A percentile compares a stretch with the other conserved stretches of the same genome.
Evolutionary conservation across 306 rosid species (phyloP).

Genomic region (Vigna mungo): DNA sequence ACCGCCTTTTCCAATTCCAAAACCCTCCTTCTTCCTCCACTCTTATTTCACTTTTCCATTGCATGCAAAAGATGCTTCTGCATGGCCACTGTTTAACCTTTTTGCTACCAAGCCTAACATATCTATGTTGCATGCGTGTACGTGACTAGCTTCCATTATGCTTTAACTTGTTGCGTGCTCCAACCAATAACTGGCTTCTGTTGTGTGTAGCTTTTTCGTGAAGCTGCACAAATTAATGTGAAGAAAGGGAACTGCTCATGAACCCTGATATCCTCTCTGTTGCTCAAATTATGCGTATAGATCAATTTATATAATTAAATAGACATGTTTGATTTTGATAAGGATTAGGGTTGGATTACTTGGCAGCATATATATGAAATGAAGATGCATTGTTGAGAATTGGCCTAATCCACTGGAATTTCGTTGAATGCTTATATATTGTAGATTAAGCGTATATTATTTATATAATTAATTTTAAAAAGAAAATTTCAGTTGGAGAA

Average conservation of each 20-base stretch:
- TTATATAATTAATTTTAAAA: not conserved
- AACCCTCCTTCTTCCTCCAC: not conserved
- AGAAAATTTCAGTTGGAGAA: not conserved
- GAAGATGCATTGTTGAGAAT: not conserved
- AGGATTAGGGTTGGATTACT: not conserved
- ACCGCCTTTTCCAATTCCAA: not conserved
- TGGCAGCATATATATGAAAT: not conserved
- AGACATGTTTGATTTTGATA: not conserved
- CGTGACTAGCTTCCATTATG: conserved; percentile 6
- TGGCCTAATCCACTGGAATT: not conserved
- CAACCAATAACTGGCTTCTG: conserved; percentile 11
- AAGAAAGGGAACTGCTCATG: not conserved
- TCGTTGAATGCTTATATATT: not conserved
- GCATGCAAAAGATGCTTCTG: not conserved
- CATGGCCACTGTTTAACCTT: conserved; percentile 7
- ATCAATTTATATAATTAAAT: not conserved
- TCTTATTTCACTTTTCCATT: not conserved
- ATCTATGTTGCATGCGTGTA: not conserved
- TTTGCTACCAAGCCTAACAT: conserved; percentile 34
- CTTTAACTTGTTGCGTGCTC: conserved; percentile 29
- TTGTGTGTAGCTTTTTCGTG: not conserved
- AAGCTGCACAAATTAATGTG: not conserved
- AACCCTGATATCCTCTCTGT: conserved; percentile 9
- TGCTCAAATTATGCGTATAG: not conserved
- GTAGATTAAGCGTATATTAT: not conserved